phyloP scores from a whole-genome alignment of 139 green algal genomes.

The Nannochloris sp. region DNA sequence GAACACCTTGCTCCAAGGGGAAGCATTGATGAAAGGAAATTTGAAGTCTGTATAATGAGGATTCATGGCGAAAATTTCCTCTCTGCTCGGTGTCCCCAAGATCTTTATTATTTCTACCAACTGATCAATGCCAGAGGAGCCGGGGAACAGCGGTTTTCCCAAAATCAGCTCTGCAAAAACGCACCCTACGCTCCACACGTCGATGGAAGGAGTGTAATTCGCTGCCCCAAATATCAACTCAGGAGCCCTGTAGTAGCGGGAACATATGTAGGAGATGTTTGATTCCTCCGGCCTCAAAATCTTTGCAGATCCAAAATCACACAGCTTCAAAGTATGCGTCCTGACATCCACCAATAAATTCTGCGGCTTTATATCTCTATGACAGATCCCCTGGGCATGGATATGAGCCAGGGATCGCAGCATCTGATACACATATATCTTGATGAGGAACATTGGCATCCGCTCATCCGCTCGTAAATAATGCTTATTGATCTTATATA shows the following conservation, averaged over 20 bases:
- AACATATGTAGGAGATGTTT: constrained; percentile 99
- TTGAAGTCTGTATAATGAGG: constrained; percentile 99
- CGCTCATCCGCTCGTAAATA: constrained; percentile 88
- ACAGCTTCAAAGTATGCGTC: constrained; percentile 93
- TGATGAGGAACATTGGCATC: constrained; percentile 89
- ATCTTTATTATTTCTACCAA: constrained; percentile 99
- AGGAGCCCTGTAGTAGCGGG: constrained; percentile 87
- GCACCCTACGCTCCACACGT: constrained; percentile 93
- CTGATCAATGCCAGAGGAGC: constrained; percentile 95
- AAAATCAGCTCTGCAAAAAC: constrained; percentile 98
- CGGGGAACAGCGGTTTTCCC: constrained; percentile 80
- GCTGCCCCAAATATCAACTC: constrained; percentile 99
- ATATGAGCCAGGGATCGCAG: constrained; percentile 74
- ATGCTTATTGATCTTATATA: constrained; percentile 95
- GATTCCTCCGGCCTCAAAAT: constrained; percentile 82
- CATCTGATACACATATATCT: constrained; percentile 93
- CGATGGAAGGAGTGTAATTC: constrained; percentile 96
- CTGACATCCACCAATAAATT: constrained; percentile 91
- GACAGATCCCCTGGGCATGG: constrained; percentile 77
- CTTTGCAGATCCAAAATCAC: constrained; percentile 98
- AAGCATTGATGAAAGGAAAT: constrained; percentile 94
- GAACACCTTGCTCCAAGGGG: constrained; percentile 95
- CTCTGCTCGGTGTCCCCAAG: constrained; percentile 83
- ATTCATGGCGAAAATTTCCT: constrained; percentile 99
- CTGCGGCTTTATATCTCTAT: constrained; percentile 93